These are phyloP conservation scores for Leccinellum albellum DNA, from an alignment of 768 basidiomycete species.

Conservation along the genomic window DNA sequence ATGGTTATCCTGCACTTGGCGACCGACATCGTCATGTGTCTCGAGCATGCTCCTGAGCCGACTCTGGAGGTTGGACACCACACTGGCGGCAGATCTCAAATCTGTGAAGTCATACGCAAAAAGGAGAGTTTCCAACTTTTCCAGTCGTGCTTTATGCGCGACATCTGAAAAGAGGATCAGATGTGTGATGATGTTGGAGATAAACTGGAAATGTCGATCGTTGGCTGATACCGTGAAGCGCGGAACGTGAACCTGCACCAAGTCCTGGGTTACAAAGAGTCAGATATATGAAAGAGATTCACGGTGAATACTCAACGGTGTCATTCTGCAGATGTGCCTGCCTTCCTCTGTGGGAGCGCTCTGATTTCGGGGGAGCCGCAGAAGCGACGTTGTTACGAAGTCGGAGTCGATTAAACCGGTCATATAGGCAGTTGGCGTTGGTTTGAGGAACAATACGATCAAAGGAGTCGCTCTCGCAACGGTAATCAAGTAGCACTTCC, in stretches of 20 bases:
- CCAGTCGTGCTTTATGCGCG: conserved; percentile 70
- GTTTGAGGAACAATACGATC: conserved; percentile 90
- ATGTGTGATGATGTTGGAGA: conserved; percentile 84
- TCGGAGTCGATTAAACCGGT: conserved; percentile 92
- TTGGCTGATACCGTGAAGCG: conserved; percentile 84
- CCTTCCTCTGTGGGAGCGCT: conserved; percentile 23
- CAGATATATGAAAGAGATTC: conserved; percentile 3
- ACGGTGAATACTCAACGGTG: conserved; percentile 42
- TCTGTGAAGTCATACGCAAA: conserved; percentile 90
- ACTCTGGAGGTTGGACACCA: conserved; percentile 68
- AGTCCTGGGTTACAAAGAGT: conserved; percentile 50
- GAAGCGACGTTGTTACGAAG: conserved; percentile 69
- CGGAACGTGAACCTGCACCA: conserved; percentile 77
- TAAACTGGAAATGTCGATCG: conserved; percentile 75
- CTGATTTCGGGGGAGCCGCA: conserved; percentile 40
- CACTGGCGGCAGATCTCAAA: conserved; percentile 62
- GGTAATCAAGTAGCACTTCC: conserved; percentile 83
- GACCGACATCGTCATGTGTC: conserved; percentile 41
- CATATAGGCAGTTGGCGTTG: conserved; percentile 79
- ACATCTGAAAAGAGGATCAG: conserved; percentile 89
- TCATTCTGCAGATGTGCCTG: conserved; percentile 57
- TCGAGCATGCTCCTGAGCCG: conserved; percentile 65
- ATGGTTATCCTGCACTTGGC: conserved; percentile 28
- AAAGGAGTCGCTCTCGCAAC: conserved; percentile 77
- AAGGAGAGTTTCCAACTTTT: conserved; percentile 76